Evolutionary conservation across 805 yeast genomes (phyloP), one percentile per base, ranked within the genome.

Genomic region (Zygosaccharomyces kombuchaensis): DNA sequence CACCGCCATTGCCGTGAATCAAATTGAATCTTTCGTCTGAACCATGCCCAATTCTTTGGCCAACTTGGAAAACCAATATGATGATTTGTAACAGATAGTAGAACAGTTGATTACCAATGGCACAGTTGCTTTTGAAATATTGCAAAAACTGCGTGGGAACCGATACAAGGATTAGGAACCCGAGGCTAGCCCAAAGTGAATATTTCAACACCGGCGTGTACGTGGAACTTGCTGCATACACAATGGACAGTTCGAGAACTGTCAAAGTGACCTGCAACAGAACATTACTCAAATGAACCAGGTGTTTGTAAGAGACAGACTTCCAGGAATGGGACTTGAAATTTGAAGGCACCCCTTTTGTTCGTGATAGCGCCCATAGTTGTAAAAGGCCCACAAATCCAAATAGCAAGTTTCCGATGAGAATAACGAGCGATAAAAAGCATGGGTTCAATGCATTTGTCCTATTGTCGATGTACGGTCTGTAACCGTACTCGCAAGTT

Each of bases 401-500:
- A 31, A 63, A 61, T 21, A 54, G 39, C 3, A 43, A 27, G 2
- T 57, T 53, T 9, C 47, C 44, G 6, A 43, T 30, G 1, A 46
- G 32, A 8, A 52, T 54, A 1, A 56, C 49, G 5, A 55, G 17
- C 2, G 67, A 55, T 6, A 65, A 29, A 44, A 65, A 65, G 40
- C 69, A 63, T 12, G 74, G 71, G 22, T 58, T 54, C 26, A 73
- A 47, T 9, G 64, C 63, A 56, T 72, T 58, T 4, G 59, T 55
- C 9, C 65, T 57, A 9, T 52, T 58, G 16, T 70, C 60, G 9
- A 65, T 59, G 23, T 72, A 56, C 3, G 72, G 72, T 23, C 54
- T 52, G 34, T 41, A 54, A 14, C 63, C 62, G 46, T 49, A 55
- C n/a, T 27, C 22, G 14, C 41, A 38, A 6, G 23, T 38, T 8